phyloP scores from a whole-genome alignment of 148 eudicot genomes.

The Dysphania ambrosioides region DNA sequence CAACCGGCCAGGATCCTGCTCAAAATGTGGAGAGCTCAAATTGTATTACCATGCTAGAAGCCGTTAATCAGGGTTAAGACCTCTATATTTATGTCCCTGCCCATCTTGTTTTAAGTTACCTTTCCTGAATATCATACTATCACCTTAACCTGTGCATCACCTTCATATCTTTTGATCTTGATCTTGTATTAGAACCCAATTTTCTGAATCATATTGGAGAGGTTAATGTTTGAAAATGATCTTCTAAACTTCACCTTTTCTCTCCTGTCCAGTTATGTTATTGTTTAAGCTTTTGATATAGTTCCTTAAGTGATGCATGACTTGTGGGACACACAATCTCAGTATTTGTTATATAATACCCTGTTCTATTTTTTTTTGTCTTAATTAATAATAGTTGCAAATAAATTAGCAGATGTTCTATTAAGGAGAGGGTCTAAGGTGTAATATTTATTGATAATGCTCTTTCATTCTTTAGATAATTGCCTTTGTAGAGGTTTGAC shows the following conservation, averaged over 20 bases:
- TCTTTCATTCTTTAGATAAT: background rate
- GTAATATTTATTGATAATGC: background rate
- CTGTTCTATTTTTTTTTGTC: background rate
- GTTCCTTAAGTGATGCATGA: background rate
- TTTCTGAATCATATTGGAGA: background rate
- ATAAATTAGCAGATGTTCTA: too few species aligned
- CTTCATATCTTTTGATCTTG: background rate
- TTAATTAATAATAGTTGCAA: too few species aligned
- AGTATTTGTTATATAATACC: background rate
- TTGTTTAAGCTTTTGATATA: conserved; percentile 1
- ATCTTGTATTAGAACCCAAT: background rate
- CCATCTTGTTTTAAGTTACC: too few species aligned
- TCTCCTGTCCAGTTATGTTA: background rate
- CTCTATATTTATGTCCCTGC: conserved; percentile 64
- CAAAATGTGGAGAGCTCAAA: too few species aligned
- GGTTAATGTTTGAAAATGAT: background rate
- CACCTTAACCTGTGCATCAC: background rate
- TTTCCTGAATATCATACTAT: background rate
- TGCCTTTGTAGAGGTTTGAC: background rate
- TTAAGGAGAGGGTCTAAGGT: background rate
- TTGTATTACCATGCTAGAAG: conserved; percentile 65
- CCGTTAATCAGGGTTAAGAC: conserved; percentile 47
- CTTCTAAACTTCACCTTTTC: background rate
- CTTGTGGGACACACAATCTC: background rate
- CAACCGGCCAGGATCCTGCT: conserved; percentile 72